Conservation (phyloP, 2,329 filamentous ascomycete genomes). For the Lizonia empirigonia region DNA sequence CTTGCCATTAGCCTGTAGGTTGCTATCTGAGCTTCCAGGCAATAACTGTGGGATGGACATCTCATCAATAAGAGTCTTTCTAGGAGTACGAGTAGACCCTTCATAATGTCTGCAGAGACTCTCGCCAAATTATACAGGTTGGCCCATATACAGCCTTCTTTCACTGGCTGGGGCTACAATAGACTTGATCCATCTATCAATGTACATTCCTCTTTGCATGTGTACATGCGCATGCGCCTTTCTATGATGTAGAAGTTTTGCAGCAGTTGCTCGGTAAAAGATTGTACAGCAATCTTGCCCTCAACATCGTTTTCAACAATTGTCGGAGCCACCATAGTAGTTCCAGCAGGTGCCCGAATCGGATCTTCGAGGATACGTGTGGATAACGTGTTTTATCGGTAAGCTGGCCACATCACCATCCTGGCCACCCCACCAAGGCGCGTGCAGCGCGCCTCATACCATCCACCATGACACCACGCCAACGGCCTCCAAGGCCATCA, state of each 20-base stretch:
- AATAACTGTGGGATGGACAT: background rate
- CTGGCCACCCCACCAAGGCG: too few relatives aligned
- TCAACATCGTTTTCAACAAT: slow-evolving; percentile 37
- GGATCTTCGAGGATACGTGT: slow-evolving; percentile 35
- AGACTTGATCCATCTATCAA: slow-evolving; percentile 20
- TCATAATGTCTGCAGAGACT: slow-evolving; percentile 25
- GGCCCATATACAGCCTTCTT: slow-evolving; percentile 26
- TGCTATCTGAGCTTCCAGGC: background rate
- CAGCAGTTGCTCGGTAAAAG: slow-evolving; percentile 30
- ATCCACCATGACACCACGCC: too few relatives aligned
- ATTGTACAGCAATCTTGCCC: slow-evolving; percentile 34
- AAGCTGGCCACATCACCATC: too few relatives aligned
- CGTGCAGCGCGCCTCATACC: too few relatives aligned
- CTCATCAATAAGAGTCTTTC: background rate
- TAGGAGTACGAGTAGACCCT: background rate
- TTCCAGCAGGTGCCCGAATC: slow-evolving; percentile 55
- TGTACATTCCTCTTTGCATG: slow-evolving; percentile 23
- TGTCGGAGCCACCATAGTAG: slow-evolving; percentile 56
- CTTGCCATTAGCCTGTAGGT: slow-evolving; percentile 16
- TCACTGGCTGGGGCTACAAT: slow-evolving; percentile 16
- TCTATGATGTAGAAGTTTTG: slow-evolving; percentile 21
- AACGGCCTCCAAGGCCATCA: too few relatives aligned
- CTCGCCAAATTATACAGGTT: slow-evolving; percentile 31
- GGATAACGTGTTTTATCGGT: too few relatives aligned
- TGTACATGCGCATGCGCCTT: slow-evolving; percentile 27